Evolutionary conservation across 805 yeast species (phyloP).

Genomic region (Hanseniaspora osmophila): DNA sequence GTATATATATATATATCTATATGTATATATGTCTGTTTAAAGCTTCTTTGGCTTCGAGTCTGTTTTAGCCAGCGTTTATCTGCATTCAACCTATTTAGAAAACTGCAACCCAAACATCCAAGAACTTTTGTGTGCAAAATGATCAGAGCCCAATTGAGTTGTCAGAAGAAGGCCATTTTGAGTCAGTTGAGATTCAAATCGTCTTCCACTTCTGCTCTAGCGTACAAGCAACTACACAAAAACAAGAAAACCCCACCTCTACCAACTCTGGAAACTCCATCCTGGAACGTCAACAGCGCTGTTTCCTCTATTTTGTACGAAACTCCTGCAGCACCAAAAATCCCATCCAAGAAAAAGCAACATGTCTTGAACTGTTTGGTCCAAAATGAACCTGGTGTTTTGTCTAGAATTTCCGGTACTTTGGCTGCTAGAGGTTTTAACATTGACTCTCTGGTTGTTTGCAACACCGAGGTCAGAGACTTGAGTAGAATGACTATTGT

Average conservation of each 20-base stretch:
- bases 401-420: constrained; percentile 84
- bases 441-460: constrained; percentile 92
- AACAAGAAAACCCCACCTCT: constrained; percentile 77
- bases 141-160: constrained; percentile 1
- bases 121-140: not conserved
- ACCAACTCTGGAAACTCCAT: constrained; percentile 86
- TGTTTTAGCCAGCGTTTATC: too few relatives aligned
- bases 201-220: constrained; percentile 83
- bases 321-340: constrained; percentile 36
- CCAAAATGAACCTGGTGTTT: constrained; percentile 97
- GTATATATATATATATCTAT: too few relatives aligned
- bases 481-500: constrained; percentile 95
- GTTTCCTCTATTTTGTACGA: constrained; percentile 91
- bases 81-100: too few relatives aligned
- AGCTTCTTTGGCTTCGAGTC: too few relatives aligned
- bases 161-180: constrained; percentile 1
- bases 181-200: constrained; percentile 15
- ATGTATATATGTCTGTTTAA: too few relatives aligned
- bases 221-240: constrained; percentile 83
- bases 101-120: too few relatives aligned
- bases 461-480: constrained; percentile 91
- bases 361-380: constrained; percentile 94
- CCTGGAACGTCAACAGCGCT: constrained; percentile 93
- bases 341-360: constrained; percentile 50
- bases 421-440: constrained; percentile 97